A percentile compares a stretch with the other conserved stretches of the same genome.
phyloP scores from a whole-genome alignment of 495 filamentous ascomycete species.

The Neurospora sp. region DNA sequence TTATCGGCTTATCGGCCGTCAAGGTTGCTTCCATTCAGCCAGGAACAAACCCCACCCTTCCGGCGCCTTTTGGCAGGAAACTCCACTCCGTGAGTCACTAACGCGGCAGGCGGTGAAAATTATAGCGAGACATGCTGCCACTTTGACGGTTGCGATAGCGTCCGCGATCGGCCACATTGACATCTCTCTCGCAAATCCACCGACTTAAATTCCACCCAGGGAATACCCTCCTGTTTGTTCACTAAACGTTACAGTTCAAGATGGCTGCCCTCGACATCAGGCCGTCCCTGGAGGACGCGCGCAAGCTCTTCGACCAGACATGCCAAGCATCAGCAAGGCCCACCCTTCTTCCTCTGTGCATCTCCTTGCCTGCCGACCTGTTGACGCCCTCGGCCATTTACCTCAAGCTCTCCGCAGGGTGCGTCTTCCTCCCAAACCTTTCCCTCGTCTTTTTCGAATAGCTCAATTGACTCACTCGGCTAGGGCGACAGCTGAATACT shows the following conservation, averaged over 20 bases:
- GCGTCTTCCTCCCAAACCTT: background rate
- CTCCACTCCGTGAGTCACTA: background rate
- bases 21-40: background rate
- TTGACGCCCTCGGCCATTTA: slow-evolving; percentile 88
- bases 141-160: background rate
- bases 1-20: background rate
- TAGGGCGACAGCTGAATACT: slow-evolving; percentile 59
- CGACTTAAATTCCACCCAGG: background rate
- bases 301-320: slow-evolving; percentile 17
- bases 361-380: slow-evolving; percentile 80
- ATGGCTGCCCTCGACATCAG: slow-evolving; percentile 18
- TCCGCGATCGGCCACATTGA: background rate
- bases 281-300: slow-evolving; percentile 17
- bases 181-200: background rate
- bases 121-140: background rate
- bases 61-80: background rate
- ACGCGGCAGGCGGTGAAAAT: background rate
- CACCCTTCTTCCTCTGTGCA: slow-evolving; percentile 78
- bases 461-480: slow-evolving; percentile 10
- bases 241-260: background rate
- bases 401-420: slow-evolving; percentile 56
- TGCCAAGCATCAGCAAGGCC: slow-evolving; percentile 23
- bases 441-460: background rate
- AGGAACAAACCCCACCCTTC: background rate
- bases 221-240: background rate